Evolutionary conservation across 2,329 filamentous ascomycete genomes (phyloP), one percentile per base, ranked within the genome.

Genomic region (Leptosphaerulina australis): DNA sequence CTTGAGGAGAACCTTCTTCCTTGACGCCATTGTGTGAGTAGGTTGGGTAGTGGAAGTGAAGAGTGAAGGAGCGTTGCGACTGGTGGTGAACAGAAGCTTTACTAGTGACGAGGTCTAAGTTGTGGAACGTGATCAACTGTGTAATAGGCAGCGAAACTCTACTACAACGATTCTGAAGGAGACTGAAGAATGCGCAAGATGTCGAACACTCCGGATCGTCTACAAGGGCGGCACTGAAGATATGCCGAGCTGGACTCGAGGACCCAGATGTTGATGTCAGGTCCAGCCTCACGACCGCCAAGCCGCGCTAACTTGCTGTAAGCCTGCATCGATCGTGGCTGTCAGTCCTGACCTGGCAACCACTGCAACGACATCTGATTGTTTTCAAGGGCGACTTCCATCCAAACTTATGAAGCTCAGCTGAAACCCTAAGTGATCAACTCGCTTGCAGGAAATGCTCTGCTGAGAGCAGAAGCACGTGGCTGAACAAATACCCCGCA

Each of bases 1-100:
- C 88, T 94, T 94, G 74, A 94, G 81, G 60, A 94, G 83, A 63
- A 93, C 89, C 87, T 94, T 94, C 88, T 93, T 94, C 50, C 69
- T 64, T 51, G 69, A 70, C 29, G 70, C 64, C 70, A 73, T 73
- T 51, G 48, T 60, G 50, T 47, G 24, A 29, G 25, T 47, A 22
- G 44, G 17, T 25, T 30, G 35, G 22, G 36, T 22, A 29, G 31
- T 24, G 28, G 24, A 18, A 36, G 28, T 56, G 46, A 44, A 28
- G 34, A 31, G 36, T 46, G 53, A 40, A 51, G 35, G 45, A 20
- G 10, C 6, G 53, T 51, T 22, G 35, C 48, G 41, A 22, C 21
- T 10, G 22, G 9, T 20, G 12, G 30, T 28, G 30, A 21, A 12
- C 28, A 41, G 48, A 46, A 36, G 48, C 47, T 50, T 45, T 30